phyloP scores from a whole-genome alignment of 352 stramenopile genomes.

The Phytopythium delawarense region DNA sequence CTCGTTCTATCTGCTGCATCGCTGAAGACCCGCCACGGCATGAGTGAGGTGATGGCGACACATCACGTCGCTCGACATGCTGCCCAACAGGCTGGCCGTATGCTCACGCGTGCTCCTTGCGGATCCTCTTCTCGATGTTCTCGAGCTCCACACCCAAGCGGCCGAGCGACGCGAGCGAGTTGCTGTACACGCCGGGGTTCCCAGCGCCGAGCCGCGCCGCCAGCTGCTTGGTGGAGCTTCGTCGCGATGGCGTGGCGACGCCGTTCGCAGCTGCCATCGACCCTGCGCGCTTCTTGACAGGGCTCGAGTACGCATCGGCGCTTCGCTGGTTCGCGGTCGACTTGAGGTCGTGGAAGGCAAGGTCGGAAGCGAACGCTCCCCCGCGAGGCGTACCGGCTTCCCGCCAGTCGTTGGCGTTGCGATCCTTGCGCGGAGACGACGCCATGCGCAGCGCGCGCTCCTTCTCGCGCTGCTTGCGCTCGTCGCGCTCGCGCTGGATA shows the following conservation, averaged over 20 bases:
- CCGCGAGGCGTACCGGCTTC: background rate
- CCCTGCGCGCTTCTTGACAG: slow-evolving; percentile 23
- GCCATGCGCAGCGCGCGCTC: slow-evolving; percentile 18
- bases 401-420: background rate
- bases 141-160: slow-evolving; percentile 63
- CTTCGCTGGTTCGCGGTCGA: slow-evolving; percentile 14
- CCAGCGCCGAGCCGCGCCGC: slow-evolving; percentile 17
- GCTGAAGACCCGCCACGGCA: background rate
- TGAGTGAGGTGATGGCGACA: background rate
- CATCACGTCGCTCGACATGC: background rate
- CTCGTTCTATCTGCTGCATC: slow-evolving; percentile 1
- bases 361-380: background rate
- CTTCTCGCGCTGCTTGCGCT: slow-evolving; percentile 32
- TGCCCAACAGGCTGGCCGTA: background rate
- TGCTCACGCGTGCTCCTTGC: slow-evolving; percentile 8
- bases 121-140: slow-evolving; percentile 67
- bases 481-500: slow-evolving; percentile 37
- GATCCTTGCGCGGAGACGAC: slow-evolving; percentile 19
- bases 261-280: slow-evolving; percentile 2
- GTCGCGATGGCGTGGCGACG: slow-evolving; percentile 10
- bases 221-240: slow-evolving; percentile 23
- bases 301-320: slow-evolving; percentile 22
- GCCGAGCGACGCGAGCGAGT: slow-evolving; percentile 49
- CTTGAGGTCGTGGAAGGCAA: background rate
- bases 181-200: slow-evolving; percentile 24